Percentiles rank a stretch among this genome's conserved stretches.
Evolutionary conservation across 768 basidiomycete genomes (phyloP).

Genomic region (Mycena leptocephala): DNA sequence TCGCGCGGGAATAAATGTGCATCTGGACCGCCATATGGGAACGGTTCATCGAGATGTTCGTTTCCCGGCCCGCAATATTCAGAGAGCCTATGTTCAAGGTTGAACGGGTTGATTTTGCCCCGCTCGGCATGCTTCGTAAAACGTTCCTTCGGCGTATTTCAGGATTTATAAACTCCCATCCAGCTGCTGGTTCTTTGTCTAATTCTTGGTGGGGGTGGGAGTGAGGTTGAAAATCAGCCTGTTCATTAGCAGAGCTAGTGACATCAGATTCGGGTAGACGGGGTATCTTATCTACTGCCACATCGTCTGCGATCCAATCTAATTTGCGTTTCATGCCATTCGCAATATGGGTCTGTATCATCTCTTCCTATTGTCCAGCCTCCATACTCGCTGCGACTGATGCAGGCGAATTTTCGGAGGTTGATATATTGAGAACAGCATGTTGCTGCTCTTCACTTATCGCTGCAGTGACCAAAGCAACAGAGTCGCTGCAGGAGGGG

Average conservation of each 20-base stretch:
- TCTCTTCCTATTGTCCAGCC: neutral
- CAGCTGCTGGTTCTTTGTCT: neutral
- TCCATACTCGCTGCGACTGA: neutral
- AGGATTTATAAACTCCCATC: neutral
- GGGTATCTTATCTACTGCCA: neutral
- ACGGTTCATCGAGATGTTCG: neutral
- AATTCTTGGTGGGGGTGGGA: neutral
- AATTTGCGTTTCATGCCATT: neutral
- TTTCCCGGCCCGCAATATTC: neutral
- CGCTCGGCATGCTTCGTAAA: neutral
- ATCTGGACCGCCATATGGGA: too few relatives aligned
- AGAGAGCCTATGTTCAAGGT: neutral
- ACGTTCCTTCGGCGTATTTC: neutral
- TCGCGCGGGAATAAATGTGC: too few relatives aligned
- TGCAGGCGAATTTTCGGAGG: neutral
- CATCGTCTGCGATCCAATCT: neutral
- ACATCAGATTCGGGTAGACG: neutral
- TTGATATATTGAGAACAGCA: neutral
- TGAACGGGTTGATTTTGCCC: neutral
- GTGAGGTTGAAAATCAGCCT: neutral
- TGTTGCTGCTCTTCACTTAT: neutral
- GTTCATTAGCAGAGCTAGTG: neutral
- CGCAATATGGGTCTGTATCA: neutral
- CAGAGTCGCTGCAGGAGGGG: slow-evolving; percentile 11
- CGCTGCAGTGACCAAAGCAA: neutral